Percentiles rank a stretch among this genome's conserved stretches.
These are phyloP conservation scores for Neocallimastix lanati DNA, from an alignment of 192 early-diverging fungal genomes.

Conservation along the genomic window DNA sequence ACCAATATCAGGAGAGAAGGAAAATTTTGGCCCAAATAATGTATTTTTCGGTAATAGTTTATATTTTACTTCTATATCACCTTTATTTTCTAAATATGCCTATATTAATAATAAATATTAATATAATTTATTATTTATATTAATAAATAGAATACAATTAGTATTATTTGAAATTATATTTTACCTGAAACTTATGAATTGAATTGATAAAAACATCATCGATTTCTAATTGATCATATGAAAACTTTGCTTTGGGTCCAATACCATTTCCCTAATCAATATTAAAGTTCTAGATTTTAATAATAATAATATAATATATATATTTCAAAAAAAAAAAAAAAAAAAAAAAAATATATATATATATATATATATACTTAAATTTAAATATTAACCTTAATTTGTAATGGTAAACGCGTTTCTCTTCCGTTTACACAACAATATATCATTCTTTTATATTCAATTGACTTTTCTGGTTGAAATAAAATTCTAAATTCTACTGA, in stretches of 20 bases:
- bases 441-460: constrained; percentile 7
- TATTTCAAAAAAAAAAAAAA: too few relatives aligned
- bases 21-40: constrained; percentile 25
- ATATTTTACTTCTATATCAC: constrained; percentile 24
- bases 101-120: too few relatives aligned
- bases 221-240: constrained; percentile 27
- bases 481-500: constrained; percentile 19
- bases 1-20: constrained; percentile 21
- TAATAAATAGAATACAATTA: too few relatives aligned
- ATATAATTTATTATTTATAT: too few relatives aligned
- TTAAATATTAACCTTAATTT: constrained; percentile 17
- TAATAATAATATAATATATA: too few relatives aligned
- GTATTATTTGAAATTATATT: background rate
- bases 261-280: constrained; percentile 23
- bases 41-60: constrained; percentile 3
- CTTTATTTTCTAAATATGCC: constrained; percentile 32
- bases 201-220: constrained; percentile 34
- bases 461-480: constrained; percentile 21
- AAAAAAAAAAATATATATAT: too few relatives aligned
- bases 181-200: constrained; percentile 25
- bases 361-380: too few relatives aligned
- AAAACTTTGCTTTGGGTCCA: constrained; percentile 32
- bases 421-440: constrained; percentile 36
- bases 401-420: constrained; percentile 26
- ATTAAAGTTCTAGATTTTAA: too few relatives aligned